phyloP scores from a whole-genome alignment of 1,284 basidiomycete species.

The Microbotryomycetes sp. region DNA sequence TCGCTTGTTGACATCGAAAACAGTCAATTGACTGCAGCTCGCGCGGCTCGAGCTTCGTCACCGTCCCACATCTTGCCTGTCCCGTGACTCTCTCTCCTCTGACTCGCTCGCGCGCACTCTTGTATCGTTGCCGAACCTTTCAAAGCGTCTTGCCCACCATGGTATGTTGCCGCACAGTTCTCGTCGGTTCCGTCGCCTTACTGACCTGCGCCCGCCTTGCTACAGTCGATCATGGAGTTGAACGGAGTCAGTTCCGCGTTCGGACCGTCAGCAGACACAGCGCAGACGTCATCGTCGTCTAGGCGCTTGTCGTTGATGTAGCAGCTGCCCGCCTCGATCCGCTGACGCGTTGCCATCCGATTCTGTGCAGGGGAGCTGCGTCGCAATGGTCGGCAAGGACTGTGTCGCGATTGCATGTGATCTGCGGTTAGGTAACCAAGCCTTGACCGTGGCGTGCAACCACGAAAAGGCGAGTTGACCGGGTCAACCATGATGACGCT shows the following conservation, averaged over 20 bases:
- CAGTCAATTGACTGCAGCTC: no score
- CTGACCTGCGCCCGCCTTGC: not conserved
- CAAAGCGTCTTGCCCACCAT: not conserved
- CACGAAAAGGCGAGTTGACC: slow-evolving; percentile 79
- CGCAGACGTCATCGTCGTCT: not conserved
- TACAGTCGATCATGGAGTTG: slow-evolving; percentile 30
- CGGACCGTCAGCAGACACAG: not conserved
- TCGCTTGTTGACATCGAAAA: no score
- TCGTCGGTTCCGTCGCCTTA: not conserved
- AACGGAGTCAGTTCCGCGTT: slow-evolving; percentile 21
- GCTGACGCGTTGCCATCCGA: not conserved
- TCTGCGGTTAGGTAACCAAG: slow-evolving; percentile 82
- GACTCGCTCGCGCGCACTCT: no score
- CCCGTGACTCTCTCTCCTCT: no score
- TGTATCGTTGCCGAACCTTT: no score
- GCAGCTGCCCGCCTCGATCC: not conserved
- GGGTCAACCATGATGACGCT: no score
- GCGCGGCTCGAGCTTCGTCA: no score
- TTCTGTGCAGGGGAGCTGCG: slow-evolving; percentile 63
- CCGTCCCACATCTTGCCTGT: no score
- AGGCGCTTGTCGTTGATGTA: not conserved
- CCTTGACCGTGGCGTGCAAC: slow-evolving; percentile 79
- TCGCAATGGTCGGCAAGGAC: slow-evolving; percentile 98
- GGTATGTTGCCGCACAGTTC: not conserved
- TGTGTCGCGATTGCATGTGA: slow-evolving; percentile 99